phyloP scores from a whole-genome alignment of 441 rosid genomes.

The Metrosideros polymorpha region DNA sequence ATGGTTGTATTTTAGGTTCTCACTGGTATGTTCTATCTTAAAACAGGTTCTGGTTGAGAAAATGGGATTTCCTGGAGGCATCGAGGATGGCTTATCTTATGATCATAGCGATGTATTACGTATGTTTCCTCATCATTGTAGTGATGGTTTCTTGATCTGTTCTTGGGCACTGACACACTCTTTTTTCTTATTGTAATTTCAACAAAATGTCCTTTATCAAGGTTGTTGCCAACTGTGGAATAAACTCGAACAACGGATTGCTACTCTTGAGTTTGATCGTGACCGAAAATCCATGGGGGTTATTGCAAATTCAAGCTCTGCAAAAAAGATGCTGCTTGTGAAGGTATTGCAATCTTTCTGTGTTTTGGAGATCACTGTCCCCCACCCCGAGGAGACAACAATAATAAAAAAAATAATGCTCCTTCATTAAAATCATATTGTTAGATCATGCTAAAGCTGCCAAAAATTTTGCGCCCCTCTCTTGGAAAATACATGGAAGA shows the following conservation, averaged over 20 bases:
- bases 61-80: conserved; percentile 6
- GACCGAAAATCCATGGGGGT: conserved; percentile 13
- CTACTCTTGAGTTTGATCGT: conserved; percentile 10
- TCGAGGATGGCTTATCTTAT: neutral
- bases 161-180: neutral
- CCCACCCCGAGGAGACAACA: neutral
- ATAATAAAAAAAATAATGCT: neutral
- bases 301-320: conserved; percentile 3
- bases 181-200: neutral
- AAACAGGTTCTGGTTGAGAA: conserved; percentile 12
- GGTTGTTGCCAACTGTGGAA: conserved; percentile 9
- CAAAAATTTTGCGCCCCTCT: neutral
- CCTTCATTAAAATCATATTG: neutral
- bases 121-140: neutral
- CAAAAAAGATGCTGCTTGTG: conserved; percentile 1
- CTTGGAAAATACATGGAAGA: neutral
- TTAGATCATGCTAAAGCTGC: neutral
- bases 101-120: neutral
- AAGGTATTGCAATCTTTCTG: neutral
- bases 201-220: neutral
- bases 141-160: neutral
- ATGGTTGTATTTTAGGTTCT: neutral
- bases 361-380: neutral
- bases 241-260: neutral
- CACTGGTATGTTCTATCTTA: neutral